These are phyloP conservation scores for Drechslerella dactyloides DNA, from an alignment of 2,329 filamentous ascomycete species.

Conservation along the genomic window DNA sequence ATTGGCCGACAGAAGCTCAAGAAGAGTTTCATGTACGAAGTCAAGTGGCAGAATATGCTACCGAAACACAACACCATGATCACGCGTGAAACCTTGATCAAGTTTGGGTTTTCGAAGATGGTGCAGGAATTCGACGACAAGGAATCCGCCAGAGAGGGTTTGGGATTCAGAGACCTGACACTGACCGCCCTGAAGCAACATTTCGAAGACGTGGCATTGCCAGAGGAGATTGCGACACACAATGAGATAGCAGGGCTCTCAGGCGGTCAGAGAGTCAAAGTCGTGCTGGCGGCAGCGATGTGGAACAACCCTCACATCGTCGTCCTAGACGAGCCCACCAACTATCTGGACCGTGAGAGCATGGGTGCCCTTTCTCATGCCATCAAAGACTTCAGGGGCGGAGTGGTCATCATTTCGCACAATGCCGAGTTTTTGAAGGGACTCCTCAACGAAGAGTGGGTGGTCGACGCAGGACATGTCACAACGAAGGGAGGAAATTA, in stretches of 20 bases:
- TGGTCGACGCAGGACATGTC: slow-evolving; percentile 85
- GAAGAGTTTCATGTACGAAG: slow-evolving; percentile 98
- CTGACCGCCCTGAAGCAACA: slow-evolving; percentile 95
- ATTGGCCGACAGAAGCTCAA: slow-evolving; percentile 98
- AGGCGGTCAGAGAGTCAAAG: slow-evolving; percentile 98
- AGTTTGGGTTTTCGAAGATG: slow-evolving; percentile 88
- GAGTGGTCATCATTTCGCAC: slow-evolving; percentile 98
- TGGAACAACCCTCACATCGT: slow-evolving; percentile 99
- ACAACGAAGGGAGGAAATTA: slow-evolving; percentile 60
- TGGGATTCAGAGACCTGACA: slow-evolving; percentile 91
- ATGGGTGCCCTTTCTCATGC: slow-evolving; percentile 96
- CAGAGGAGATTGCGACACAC: slow-evolving; percentile 98
- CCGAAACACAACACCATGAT: slow-evolving; percentile 94
- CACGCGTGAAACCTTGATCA: slow-evolving; percentile 85
- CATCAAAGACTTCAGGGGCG: slow-evolving; percentile 96
- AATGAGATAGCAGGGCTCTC: slow-evolving; percentile 96
- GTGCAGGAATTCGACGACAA: slow-evolving; percentile 99
- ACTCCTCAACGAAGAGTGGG: slow-evolving; percentile 94
- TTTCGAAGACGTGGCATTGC: slow-evolving; percentile 94
- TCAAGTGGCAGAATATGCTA: slow-evolving; percentile 83
- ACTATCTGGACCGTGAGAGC: slow-evolving; percentile 98
- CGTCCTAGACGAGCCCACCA: slow-evolving; percentile 97
- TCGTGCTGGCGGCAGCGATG: slow-evolving; percentile 93
- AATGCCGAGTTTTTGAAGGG: slow-evolving; percentile 99
- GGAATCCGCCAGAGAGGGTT: slow-evolving; percentile 96